Percentiles rank a stretch among this genome's conserved stretches.
These are phyloP conservation scores for Macrolepiota fuliginosa DNA, from an alignment of 768 basidiomycete species.

Conservation along the genomic window DNA sequence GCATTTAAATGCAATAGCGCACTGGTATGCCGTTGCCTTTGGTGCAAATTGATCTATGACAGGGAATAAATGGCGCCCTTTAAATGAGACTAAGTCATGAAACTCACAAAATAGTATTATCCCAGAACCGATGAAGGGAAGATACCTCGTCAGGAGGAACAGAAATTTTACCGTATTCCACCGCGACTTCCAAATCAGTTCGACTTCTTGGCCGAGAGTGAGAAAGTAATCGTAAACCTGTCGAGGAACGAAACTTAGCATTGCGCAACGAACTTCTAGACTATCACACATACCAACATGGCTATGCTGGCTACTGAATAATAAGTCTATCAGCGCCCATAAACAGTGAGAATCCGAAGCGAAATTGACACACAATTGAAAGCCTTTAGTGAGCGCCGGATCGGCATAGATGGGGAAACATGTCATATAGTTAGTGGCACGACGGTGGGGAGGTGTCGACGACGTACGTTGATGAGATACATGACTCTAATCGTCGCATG, in stretches of 20 bases:
- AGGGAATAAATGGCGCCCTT: neutral
- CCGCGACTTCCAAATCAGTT: constrained; percentile 11
- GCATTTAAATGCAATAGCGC: constrained; percentile 4
- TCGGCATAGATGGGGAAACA: no score
- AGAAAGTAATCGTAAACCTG: constrained; percentile 14
- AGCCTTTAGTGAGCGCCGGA: neutral
- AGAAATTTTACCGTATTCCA: constrained; percentile 14
- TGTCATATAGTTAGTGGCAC: no score
- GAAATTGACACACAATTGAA: neutral
- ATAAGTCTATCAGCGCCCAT: neutral
- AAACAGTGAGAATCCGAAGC: neutral
- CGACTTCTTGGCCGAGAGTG: constrained; percentile 8
- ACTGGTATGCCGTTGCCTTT: neutral
- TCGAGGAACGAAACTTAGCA: neutral
- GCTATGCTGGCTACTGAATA: constrained; percentile 1
- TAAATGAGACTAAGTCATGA: neutral
- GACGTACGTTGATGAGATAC: neutral
- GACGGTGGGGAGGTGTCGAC: neutral
- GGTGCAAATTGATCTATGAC: constrained; percentile 7
- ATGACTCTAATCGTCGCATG: no score
- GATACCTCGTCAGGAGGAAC: constrained; percentile 15
- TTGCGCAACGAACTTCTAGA: neutral
- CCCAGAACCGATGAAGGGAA: constrained; percentile 9
- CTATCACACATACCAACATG: constrained; percentile 3
- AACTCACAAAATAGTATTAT: constrained; percentile 7